A percentile compares a stretch with the other conserved stretches of the same genome.
phyloP scores from a whole-genome alignment of 2,329 filamentous ascomycete species.

The Neopestalotiopsis rosae region DNA sequence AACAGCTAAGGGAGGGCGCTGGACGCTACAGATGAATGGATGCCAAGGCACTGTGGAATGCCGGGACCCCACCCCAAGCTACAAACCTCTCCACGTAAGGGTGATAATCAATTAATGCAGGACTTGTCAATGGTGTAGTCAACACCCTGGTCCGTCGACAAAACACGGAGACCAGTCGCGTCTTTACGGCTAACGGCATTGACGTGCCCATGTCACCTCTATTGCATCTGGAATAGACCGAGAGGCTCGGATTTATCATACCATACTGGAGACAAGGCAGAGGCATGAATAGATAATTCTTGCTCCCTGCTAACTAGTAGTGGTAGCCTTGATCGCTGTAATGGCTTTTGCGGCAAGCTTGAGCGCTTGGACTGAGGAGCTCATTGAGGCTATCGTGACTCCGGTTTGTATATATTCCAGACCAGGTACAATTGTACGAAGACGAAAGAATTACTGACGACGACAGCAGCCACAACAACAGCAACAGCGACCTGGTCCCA shows the following conservation, averaged over 20 bases:
- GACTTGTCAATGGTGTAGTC: conserved; percentile 1
- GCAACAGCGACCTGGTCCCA: conserved; percentile 29
- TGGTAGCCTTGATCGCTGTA: neutral
- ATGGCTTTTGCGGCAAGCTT: conserved; percentile 78
- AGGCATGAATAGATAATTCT: neutral
- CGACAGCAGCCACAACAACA: conserved; percentile 35
- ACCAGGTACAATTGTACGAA: neutral
- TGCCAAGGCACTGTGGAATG: conserved; percentile 9
- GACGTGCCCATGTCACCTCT: neutral
- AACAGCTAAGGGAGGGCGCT: neutral
- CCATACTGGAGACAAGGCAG: neutral
- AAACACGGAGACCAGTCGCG: conserved; percentile 3
- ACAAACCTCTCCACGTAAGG: conserved; percentile 2
- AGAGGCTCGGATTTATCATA: neutral
- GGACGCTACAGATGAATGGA: neutral
- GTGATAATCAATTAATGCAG: neutral
- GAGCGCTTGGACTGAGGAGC: conserved; percentile 69
- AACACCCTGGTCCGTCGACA: conserved; percentile 1
- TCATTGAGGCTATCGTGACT: conserved; percentile 68
- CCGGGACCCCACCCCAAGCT: neutral
- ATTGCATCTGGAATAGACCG: neutral
- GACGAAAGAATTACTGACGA: conserved; percentile 24
- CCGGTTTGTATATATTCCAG: conserved; percentile 48
- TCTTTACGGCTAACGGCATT: conserved; percentile 6
- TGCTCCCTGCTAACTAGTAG: neutral